These are phyloP conservation scores for Puccinia polysora DNA, from an alignment of 1,284 basidiomycete species.

Conservation along the genomic window DNA sequence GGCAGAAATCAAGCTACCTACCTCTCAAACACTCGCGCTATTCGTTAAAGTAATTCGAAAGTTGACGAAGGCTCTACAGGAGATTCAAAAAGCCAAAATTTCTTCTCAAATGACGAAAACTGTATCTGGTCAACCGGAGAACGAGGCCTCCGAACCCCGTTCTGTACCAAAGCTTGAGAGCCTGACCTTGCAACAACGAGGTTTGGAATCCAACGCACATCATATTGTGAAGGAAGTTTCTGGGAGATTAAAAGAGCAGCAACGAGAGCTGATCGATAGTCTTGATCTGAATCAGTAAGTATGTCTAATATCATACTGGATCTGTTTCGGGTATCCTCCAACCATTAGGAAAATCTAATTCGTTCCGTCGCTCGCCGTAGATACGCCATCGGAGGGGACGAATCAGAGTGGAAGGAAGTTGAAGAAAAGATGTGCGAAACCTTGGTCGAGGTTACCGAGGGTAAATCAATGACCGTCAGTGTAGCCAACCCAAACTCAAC, in stretches of 20 bases:
- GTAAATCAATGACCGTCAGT: constrained; percentile 33
- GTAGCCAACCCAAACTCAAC: constrained; percentile 32
- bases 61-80: constrained; percentile 70
- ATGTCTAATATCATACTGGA: constrained; percentile 26
- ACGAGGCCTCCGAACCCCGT: neutral
- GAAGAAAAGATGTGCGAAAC: constrained; percentile 31
- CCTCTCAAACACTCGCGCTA: constrained; percentile 80
- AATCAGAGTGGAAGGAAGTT: constrained; percentile 39
- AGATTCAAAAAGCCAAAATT: constrained; percentile 74
- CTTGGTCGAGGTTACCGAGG: constrained; percentile 1
- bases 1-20: constrained; percentile 74
- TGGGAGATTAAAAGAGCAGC: constrained; percentile 36
- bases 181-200: neutral
- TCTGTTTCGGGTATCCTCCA: neutral
- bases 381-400: constrained; percentile 34
- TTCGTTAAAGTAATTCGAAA: constrained; percentile 88
- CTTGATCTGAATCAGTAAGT: constrained; percentile 42
- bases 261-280: constrained; percentile 41
- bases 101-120: constrained; percentile 53
- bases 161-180: neutral
- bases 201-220: neutral
- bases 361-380: constrained; percentile 8
- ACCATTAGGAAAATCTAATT: neutral
- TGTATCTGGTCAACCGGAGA: neutral
- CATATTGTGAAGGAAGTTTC: neutral